phyloP scores from a whole-genome alignment of 2,329 filamentous ascomycete genomes.

The Cercospora canescens region DNA sequence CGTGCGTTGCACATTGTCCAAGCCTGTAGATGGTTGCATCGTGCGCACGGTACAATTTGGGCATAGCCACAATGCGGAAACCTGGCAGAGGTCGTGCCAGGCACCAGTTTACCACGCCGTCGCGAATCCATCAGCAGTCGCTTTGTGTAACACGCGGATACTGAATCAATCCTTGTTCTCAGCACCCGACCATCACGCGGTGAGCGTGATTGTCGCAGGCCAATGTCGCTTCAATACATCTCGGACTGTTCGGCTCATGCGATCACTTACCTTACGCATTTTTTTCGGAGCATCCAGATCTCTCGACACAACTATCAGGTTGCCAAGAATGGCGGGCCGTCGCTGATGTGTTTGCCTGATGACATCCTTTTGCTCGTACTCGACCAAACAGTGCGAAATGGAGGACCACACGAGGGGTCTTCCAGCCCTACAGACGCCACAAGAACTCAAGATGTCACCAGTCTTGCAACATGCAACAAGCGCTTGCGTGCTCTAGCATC shows the following conservation, averaged over 20 bases:
- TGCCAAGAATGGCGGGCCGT: background rate
- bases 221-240: slow-evolving; percentile 5
- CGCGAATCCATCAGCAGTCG: background rate
- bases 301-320: background rate
- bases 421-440: background rate
- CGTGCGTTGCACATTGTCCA: background rate
- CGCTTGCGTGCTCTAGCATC: slow-evolving; percentile 1
- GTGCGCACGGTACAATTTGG: background rate
- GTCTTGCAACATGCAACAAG: background rate
- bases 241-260: background rate
- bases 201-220: background rate
- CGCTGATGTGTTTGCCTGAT: slow-evolving; percentile 7
- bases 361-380: slow-evolving; percentile 1
- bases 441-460: background rate
- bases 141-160: background rate
- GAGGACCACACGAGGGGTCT: background rate
- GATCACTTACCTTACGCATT: background rate
- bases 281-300: slow-evolving; percentile 1
- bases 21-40: background rate
- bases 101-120: slow-evolving; percentile 1
- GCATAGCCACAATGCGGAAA: background rate
- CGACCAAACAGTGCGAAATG: background rate
- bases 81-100: background rate
- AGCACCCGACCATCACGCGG: background rate
- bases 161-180: background rate